Evolutionary conservation across 257 asterid genomes (phyloP).

Genomic region (Ehretia macrophylla): DNA sequence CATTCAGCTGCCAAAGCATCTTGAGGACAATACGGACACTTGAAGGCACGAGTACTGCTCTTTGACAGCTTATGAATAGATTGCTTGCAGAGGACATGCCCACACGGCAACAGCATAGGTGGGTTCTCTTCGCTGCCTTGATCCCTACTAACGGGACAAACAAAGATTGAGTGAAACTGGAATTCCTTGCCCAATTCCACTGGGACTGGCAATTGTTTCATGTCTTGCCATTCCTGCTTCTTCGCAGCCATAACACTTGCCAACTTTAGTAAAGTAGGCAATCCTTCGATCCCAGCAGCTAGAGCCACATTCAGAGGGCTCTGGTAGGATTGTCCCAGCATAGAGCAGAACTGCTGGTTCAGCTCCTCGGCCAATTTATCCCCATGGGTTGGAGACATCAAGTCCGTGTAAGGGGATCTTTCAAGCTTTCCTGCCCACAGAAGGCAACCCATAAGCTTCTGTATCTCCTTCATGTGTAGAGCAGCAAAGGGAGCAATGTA

Average conservation of each 20-base stretch:
- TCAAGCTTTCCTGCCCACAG: slow-evolving; percentile 53
- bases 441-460: slow-evolving; percentile 50
- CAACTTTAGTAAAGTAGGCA: slow-evolving; percentile 57
- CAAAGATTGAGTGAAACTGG: slow-evolving; percentile 59
- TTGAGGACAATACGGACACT: slow-evolving; percentile 43
- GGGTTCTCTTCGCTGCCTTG: slow-evolving; percentile 50
- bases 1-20: slow-evolving; percentile 25
- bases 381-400: slow-evolving; percentile 39
- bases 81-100: slow-evolving; percentile 61
- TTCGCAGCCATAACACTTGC: slow-evolving; percentile 46
- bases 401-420: slow-evolving; percentile 45
- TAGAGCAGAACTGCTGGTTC: slow-evolving; percentile 32
- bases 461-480: slow-evolving; percentile 36
- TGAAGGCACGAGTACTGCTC: slow-evolving; percentile 35
- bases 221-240: slow-evolving; percentile 49
- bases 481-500: slow-evolving; percentile 43
- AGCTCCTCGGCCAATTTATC: slow-evolving; percentile 37
- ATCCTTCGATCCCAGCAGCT: slow-evolving; percentile 54
- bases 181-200: slow-evolving; percentile 54
- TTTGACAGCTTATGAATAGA: slow-evolving; percentile 41
- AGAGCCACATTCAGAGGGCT: slow-evolving; percentile 48
- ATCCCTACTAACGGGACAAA: slow-evolving; percentile 59
- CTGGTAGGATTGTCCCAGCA: slow-evolving; percentile 41
- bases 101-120: slow-evolving; percentile 62
- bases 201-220: slow-evolving; percentile 50